Evolutionary conservation across 768 basidiomycete species (phyloP).

Genomic region (Tylopilus rubrobrunneus): DNA sequence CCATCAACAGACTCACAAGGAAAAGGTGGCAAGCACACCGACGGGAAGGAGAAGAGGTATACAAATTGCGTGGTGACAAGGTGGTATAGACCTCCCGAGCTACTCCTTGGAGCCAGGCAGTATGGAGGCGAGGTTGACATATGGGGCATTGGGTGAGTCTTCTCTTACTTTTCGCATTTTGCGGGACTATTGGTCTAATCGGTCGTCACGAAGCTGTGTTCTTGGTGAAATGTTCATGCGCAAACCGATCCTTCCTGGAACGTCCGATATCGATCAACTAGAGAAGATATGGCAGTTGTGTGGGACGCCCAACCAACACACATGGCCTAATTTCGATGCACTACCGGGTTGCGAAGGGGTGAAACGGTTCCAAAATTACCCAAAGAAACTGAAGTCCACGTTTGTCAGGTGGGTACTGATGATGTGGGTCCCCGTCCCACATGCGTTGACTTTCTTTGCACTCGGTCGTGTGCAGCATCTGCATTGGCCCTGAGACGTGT

Average conservation of each 20-base stretch:
- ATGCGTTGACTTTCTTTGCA: neutral
- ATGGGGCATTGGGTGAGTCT: constrained; percentile 90
- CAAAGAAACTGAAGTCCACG: constrained; percentile 51
- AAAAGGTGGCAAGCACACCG: constrained; percentile 32
- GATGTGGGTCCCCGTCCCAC: neutral
- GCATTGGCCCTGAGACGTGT: constrained; percentile 67
- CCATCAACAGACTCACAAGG: constrained; percentile 18
- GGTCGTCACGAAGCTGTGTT: constrained; percentile 60
- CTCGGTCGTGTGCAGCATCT: constrained; percentile 28
- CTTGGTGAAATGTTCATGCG: constrained; percentile 95
- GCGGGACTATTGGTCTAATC: neutral
- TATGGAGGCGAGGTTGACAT: constrained; percentile 96
- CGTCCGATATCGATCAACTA: constrained; percentile 87
- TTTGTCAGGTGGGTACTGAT: constrained; percentile 56
- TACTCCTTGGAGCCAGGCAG: constrained; percentile 81
- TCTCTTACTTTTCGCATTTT: neutral
- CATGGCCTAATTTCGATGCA: constrained; percentile 73
- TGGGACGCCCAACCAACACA: constrained; percentile 80
- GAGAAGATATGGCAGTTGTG: constrained; percentile 88
- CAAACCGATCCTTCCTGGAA: constrained; percentile 82
- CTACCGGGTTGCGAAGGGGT: constrained; percentile 80
- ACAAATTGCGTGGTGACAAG: constrained; percentile 95
- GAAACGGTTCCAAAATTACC: constrained; percentile 52
- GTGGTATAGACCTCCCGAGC: constrained; percentile 93
- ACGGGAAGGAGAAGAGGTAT: constrained; percentile 65